phyloP scores from a whole-genome alignment of 2,329 filamentous ascomycete genomes.

The Alternaria sp. region DNA sequence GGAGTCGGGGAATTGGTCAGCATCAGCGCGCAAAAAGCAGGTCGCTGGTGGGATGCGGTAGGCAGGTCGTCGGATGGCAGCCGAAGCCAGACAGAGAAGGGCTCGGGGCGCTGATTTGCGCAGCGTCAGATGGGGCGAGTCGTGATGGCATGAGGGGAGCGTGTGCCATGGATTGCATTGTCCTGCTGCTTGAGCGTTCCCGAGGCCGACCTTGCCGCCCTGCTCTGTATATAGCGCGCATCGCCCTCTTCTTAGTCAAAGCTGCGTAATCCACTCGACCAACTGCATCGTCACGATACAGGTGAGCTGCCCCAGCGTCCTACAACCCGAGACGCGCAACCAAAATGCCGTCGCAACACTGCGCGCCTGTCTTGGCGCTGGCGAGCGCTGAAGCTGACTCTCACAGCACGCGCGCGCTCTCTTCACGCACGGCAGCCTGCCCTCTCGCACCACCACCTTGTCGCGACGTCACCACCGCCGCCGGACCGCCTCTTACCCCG shows the following conservation, averaged over 20 bases:
- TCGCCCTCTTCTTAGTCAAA: slow-evolving; percentile 26
- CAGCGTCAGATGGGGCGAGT: background rate
- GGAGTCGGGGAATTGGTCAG: slow-evolving; percentile 28
- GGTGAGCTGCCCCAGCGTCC: slow-evolving; percentile 22
- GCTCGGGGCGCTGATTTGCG: background rate
- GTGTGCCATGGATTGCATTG: background rate
- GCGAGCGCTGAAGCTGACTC: slow-evolving; percentile 17
- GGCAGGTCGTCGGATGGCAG: slow-evolving; percentile 9
- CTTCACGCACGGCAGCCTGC: slow-evolving; percentile 8
- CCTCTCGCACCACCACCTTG: slow-evolving; percentile 1
- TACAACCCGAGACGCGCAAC: slow-evolving; percentile 10
- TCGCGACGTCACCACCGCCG: slow-evolving; percentile 16
- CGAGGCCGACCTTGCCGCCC: slow-evolving; percentile 6
- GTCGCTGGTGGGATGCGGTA: slow-evolving; percentile 15
- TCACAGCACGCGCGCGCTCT: slow-evolving; percentile 3
- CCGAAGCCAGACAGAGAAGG: slow-evolving; percentile 18
- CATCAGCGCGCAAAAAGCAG: slow-evolving; percentile 7
- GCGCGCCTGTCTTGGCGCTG: slow-evolving; percentile 13
- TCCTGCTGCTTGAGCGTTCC: slow-evolving; percentile 2
- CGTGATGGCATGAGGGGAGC: background rate
- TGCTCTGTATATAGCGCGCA: slow-evolving; percentile 18
- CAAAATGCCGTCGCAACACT: slow-evolving; percentile 12
- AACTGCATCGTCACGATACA: slow-evolving; percentile 25
- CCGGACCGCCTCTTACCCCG: too few relatives aligned
- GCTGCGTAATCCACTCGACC: slow-evolving; percentile 27